Evolutionary conservation across 2,329 filamentous ascomycete species (phyloP).

Genomic region (Sarocladium oryzae): DNA sequence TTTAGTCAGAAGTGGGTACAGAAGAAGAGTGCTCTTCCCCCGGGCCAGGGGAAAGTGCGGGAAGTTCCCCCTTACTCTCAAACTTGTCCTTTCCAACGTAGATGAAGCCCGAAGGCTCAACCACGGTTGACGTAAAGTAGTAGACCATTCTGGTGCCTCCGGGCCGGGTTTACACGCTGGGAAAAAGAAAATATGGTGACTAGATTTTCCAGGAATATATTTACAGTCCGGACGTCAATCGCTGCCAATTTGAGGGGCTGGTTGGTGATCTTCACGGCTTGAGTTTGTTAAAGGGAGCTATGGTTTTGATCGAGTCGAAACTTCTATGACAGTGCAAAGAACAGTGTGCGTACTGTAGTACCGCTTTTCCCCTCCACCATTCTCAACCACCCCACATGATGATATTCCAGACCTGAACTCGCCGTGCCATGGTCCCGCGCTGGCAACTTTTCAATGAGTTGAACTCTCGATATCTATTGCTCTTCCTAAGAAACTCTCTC

Average conservation of each 20-base stretch:
- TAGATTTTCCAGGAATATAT: too few species aligned
- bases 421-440: too few species aligned
- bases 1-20: too few species aligned
- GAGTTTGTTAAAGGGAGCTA: background rate
- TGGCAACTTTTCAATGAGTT: too few species aligned
- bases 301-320: background rate
- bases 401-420: background rate
- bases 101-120: constrained; percentile 76
- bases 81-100: constrained; percentile 99
- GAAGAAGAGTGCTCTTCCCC: too few species aligned
- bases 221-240: background rate
- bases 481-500: too few species aligned
- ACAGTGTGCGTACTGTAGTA: background rate
- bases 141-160: constrained; percentile 65
- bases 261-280: background rate
- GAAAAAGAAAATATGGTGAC: too few species aligned
- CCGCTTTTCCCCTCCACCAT: background rate
- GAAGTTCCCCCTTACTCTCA: too few species aligned
- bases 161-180: background rate
- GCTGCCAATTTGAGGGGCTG: background rate
- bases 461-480: too few species aligned
- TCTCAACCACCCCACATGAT: constrained; percentile 1
- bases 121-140: constrained; percentile 85
- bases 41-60: too few species aligned
- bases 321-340: background rate